Base-by-base conservation (phyloP, 257 asterid genomes). In the Penstemon davidsonii region DNA sequence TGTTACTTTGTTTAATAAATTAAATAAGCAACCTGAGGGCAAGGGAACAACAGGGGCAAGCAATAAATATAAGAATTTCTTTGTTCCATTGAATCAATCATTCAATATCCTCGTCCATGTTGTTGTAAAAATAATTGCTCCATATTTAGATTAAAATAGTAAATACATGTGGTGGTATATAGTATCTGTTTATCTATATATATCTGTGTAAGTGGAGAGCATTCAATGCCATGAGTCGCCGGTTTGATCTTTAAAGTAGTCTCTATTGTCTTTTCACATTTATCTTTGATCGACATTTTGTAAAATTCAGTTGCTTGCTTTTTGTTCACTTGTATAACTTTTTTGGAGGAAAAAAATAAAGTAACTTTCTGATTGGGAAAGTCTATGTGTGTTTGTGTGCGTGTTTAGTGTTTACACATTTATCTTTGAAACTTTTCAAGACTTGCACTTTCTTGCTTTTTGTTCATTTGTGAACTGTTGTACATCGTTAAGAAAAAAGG, bases 231-330 rank as follows among this genome's bases (percentile, higher is more conserved):
- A 72, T 73, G 71, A 68, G 66, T 72, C 68, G 86, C 95, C 75
- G 79, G 52, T 68, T 71, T 45, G 49, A 65, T 66, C 84, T 71
- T 59, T 69, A 68, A 50, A 73, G 75, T 66, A 62, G 52, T 46
- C 72, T 73, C 82, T 13, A 53, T 68, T 71, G 91, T 85, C 95
- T 71, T 82, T 80, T 82, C 89, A 63, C 80, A 66, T 72, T 76
- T 76, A 62, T 70, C 68, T 75, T 66, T 78, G 64, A 51, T 76
- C 73, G 39, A 51, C 61, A 8, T 46, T 43, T 39, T 40, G 33
- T 25, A 25, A 25, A 25, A 25, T 46, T 52, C 44, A 15, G n/a
- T 55, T 67, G 38, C 42, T 73, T 51, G 51, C 68, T 49, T 75
- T 67, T 69, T 54, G 45, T 42, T 67, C 75, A 62, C 64, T 69